Percentiles rank a stretch among this genome's conserved stretches.
Evolutionary conservation across 2,329 filamentous ascomycete genomes (phyloP).

Genomic region (Neonectria magnoliae): DNA sequence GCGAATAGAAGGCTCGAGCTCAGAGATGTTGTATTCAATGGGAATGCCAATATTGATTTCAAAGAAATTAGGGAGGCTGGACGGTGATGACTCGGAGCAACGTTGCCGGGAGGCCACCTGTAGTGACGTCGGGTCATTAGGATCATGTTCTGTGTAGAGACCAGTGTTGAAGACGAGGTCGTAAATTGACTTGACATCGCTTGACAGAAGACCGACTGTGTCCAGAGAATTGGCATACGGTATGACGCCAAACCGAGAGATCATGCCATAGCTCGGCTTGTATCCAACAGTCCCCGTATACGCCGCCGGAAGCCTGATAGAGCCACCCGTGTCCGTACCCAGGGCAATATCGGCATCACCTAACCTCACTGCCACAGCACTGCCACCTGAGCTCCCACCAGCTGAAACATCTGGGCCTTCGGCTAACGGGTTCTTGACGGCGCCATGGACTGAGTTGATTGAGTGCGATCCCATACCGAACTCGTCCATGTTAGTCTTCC

Average conservation of each 20-base stretch:
- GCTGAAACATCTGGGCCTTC: slow-evolving; percentile 65
- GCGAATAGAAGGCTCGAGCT: slow-evolving; percentile 77
- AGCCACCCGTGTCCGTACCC: slow-evolving; percentile 94
- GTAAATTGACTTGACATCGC: slow-evolving; percentile 60
- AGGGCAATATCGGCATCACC: slow-evolving; percentile 71
- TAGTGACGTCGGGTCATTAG: slow-evolving; percentile 79
- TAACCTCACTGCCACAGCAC: slow-evolving; percentile 82
- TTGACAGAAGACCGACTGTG: slow-evolving; percentile 82
- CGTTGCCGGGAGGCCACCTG: slow-evolving; percentile 62
- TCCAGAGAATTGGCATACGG: slow-evolving; percentile 94
- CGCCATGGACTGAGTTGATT: slow-evolving; percentile 72
- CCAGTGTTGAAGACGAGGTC: slow-evolving; percentile 61
- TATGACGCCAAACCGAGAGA: slow-evolving; percentile 87
- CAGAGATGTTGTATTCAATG: slow-evolving; percentile 86
- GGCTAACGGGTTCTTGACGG: slow-evolving; percentile 65
- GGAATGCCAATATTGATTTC: slow-evolving; percentile 66
- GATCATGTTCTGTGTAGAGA: slow-evolving; percentile 67
- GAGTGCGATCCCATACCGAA: slow-evolving; percentile 96
- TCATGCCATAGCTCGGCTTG: slow-evolving; percentile 89
- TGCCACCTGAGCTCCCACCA: slow-evolving; percentile 93
- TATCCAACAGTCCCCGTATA: slow-evolving; percentile 87
- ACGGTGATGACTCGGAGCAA: slow-evolving; percentile 48
- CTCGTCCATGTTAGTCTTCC: slow-evolving; percentile 94
- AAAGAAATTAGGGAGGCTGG: slow-evolving; percentile 40
- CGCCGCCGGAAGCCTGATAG: slow-evolving; percentile 85